Conservation (phyloP, 495 filamentous ascomycete species). For the Aspergillus leporis region DNA sequence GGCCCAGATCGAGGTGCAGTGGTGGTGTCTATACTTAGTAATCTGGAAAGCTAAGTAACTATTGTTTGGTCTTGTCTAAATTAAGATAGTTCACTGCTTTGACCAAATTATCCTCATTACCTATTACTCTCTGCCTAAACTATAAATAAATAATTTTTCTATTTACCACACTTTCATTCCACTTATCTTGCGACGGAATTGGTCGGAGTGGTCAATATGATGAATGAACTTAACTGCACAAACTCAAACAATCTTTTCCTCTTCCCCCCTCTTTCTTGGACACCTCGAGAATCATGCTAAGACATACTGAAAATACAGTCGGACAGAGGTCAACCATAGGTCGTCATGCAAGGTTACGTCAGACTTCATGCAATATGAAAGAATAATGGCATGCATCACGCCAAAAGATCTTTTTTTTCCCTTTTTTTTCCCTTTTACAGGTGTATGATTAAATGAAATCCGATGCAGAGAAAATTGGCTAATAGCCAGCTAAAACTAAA, state of each 20-base stretch:
- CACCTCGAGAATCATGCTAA: not conserved
- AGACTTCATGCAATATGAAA: not conserved
- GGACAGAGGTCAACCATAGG: not conserved
- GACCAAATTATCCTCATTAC: too few relatives aligned
- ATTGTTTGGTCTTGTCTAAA: too few relatives aligned
- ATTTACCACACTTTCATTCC: too few relatives aligned
- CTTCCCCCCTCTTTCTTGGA: not conserved
- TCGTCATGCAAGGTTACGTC: not conserved
- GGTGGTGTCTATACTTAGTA: too few relatives aligned
- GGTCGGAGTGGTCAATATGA: not conserved
- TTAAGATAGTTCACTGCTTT: too few relatives aligned
- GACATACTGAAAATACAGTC: not conserved
- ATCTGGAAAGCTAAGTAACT: too few relatives aligned
- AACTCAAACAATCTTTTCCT: not conserved
- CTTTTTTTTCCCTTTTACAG: not conserved
- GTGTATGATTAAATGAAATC: not conserved
- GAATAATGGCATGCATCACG: not conserved
- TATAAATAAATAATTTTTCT: too few relatives aligned
- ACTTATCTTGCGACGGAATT: not conserved
- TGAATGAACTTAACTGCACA: too few relatives aligned
- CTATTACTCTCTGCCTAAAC: too few relatives aligned
- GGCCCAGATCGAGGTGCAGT: too few relatives aligned
- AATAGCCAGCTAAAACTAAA: not conserved
- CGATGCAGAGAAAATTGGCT: conserved; percentile 6
- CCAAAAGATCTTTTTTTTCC: not conserved